phyloP scores from a whole-genome alignment of 306 rosid species.

The Adenanthera pavonina region DNA sequence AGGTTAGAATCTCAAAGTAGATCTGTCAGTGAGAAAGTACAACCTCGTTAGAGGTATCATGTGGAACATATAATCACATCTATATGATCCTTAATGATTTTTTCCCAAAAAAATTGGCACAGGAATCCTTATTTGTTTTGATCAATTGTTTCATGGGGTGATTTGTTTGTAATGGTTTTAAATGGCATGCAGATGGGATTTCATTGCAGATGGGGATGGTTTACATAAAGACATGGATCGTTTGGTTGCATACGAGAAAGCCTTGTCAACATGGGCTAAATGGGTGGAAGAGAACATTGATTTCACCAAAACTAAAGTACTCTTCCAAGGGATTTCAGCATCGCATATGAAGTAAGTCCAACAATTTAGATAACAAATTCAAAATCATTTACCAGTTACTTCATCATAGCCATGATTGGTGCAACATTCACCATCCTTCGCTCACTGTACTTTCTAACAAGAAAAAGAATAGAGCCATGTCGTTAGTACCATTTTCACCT shows the following conservation, averaged over 20 bases:
- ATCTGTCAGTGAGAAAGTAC: background rate
- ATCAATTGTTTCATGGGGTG: background rate
- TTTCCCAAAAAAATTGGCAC: background rate
- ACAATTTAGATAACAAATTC: background rate
- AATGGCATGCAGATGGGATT: slow-evolving; percentile 43
- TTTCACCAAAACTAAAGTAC: slow-evolving; percentile 32
- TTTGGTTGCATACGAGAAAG: slow-evolving; percentile 40
- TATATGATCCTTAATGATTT: background rate
- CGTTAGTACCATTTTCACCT: background rate
- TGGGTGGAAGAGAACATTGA: slow-evolving; percentile 47
- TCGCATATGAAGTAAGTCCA: slow-evolving; percentile 45
- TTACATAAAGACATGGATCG: slow-evolving; percentile 43
- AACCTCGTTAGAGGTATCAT: background rate
- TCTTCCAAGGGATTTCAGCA: slow-evolving; percentile 45
- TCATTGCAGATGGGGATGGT: slow-evolving; percentile 30
- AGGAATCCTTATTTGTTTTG: background rate
- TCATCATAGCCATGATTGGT: background rate
- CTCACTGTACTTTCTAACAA: background rate
- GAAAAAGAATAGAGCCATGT: background rate
- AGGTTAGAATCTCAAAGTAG: background rate
- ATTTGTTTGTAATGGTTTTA: background rate
- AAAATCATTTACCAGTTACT: slow-evolving; percentile 1
- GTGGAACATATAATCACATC: background rate
- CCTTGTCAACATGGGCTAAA: slow-evolving; percentile 39
- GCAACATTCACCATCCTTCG: background rate